Conservation (phyloP, 768 basidiomycete species). For the Calocera viscosa region DNA sequence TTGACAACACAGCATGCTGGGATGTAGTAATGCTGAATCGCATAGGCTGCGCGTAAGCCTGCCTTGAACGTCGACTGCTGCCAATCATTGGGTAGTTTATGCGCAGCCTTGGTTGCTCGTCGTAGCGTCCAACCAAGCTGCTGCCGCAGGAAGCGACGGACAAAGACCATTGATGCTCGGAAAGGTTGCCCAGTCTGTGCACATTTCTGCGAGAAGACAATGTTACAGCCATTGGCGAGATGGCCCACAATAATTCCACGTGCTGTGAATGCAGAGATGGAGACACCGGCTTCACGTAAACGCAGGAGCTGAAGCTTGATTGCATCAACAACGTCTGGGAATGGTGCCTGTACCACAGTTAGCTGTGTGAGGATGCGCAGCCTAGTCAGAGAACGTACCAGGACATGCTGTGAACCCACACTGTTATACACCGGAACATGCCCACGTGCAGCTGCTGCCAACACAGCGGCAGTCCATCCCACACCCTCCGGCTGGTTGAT, state of each 20-base stretch:
- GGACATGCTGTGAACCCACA: background rate
- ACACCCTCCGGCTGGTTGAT: background rate
- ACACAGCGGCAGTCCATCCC: background rate
- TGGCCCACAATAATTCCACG: constrained; percentile 19
- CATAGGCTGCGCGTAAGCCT: constrained; percentile 19
- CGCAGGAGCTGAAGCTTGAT: constrained; percentile 16
- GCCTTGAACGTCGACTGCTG: constrained; percentile 11
- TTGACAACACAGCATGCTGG: constrained; percentile 21
- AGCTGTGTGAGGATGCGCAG: background rate
- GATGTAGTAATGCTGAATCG: constrained; percentile 17
- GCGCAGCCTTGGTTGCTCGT: constrained; percentile 17
- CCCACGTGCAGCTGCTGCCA: background rate
- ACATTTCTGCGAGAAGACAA: constrained; percentile 5
- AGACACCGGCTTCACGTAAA: constrained; percentile 15
- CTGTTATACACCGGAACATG: background rate
- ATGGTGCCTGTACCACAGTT: constrained; percentile 16
- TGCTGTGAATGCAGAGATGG: constrained; percentile 14
- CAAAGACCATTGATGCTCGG: background rate
- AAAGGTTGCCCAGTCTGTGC: background rate
- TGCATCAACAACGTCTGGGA: constrained; percentile 16
- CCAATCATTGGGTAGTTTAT: constrained; percentile 19
- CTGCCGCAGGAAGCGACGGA: constrained; percentile 16
- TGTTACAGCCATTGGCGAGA: constrained; percentile 9
- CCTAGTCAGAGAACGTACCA: background rate
- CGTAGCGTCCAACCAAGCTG: constrained; percentile 19